Conservation (phyloP, 2,329 filamentous ascomycete genomes). For the Coccinonectria pachysandricola region DNA sequence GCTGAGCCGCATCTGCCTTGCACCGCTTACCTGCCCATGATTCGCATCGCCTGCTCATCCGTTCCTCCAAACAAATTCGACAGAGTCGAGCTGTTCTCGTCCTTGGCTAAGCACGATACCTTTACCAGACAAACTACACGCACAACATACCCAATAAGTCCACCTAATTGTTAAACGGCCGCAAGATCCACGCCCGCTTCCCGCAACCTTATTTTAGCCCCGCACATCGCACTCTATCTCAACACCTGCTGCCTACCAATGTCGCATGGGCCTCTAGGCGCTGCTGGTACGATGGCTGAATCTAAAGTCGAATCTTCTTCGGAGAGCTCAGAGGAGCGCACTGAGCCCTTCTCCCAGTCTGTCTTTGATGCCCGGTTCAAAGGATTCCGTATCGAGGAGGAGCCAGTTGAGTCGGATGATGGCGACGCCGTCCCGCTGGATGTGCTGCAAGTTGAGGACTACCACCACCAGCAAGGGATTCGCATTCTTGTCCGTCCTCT, state of each 20-base stretch:
- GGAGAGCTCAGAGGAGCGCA: conserved; percentile 39
- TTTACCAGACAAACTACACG: conserved; percentile 7
- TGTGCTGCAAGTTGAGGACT: conserved; percentile 38
- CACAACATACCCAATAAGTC: too few species aligned
- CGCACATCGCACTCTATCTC: too few species aligned
- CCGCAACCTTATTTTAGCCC: too few species aligned
- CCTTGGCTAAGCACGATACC: too few species aligned
- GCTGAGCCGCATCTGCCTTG: conserved; percentile 6
- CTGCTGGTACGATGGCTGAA: conserved; percentile 33
- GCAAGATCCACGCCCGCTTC: too few species aligned
- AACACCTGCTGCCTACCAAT: conserved; percentile 21
- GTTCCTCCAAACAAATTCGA: too few species aligned
- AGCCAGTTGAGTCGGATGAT: conserved; percentile 25
- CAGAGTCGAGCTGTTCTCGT: too few species aligned
- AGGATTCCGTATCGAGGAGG: conserved; percentile 34
- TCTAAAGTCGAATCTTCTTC: conserved; percentile 28
- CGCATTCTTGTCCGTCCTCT: conserved; percentile 47
- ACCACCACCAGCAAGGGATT: conserved; percentile 44
- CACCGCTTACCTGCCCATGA: conserved; percentile 7
- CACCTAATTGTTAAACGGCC: too few species aligned
- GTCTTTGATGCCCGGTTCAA: conserved; percentile 43
- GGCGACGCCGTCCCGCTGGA: conserved; percentile 42
- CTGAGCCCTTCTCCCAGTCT: conserved; percentile 47
- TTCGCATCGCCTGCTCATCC: conserved; percentile 12
- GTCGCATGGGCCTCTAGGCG: conserved; percentile 20